Conservation (phyloP, 805 yeast species). For the Hanseniaspora valbyensis region DNA sequence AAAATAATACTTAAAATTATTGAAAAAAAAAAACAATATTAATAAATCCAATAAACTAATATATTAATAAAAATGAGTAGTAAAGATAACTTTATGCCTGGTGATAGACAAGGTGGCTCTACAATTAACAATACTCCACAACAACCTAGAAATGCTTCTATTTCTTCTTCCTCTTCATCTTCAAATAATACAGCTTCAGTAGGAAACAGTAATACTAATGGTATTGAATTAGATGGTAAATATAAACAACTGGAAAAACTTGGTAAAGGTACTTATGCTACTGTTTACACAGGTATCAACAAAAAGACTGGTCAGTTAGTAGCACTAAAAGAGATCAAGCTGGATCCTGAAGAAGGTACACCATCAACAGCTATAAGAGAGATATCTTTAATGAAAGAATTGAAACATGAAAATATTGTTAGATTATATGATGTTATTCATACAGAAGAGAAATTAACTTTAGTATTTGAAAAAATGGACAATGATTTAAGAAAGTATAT, state of each 20-base stretch:
- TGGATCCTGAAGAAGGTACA: slow-evolving; percentile 96
- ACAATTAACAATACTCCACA: not conserved
- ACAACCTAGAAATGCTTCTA: slow-evolving; percentile 11
- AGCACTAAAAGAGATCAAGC: slow-evolving; percentile 86
- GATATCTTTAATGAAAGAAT: slow-evolving; percentile 83
- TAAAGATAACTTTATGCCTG: not conserved
- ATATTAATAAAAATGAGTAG: not conserved
- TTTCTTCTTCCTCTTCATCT: slow-evolving; percentile 3
- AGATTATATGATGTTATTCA: slow-evolving; percentile 88
- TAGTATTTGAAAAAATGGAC: slow-evolving; percentile 89
- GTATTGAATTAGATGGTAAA: slow-evolving; percentile 16
- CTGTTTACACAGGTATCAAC: slow-evolving; percentile 91
- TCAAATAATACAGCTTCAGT: not conserved
- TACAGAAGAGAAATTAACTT: slow-evolving; percentile 84
- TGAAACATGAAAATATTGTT: slow-evolving; percentile 88
- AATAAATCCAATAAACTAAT: no score
- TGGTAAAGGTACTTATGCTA: slow-evolving; percentile 81
- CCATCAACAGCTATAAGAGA: slow-evolving; percentile 97
- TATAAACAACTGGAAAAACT: slow-evolving; percentile 31
- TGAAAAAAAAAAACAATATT: no score
- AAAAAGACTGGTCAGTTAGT: slow-evolving; percentile 87
- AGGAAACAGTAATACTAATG: not conserved
- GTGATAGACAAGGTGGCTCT: not conserved
- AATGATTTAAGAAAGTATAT: slow-evolving; percentile 90
- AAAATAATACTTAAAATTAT: no score